phyloP scores from a whole-genome alignment of 2,329 filamentous ascomycete species.

The Aureobasidium sp. region DNA sequence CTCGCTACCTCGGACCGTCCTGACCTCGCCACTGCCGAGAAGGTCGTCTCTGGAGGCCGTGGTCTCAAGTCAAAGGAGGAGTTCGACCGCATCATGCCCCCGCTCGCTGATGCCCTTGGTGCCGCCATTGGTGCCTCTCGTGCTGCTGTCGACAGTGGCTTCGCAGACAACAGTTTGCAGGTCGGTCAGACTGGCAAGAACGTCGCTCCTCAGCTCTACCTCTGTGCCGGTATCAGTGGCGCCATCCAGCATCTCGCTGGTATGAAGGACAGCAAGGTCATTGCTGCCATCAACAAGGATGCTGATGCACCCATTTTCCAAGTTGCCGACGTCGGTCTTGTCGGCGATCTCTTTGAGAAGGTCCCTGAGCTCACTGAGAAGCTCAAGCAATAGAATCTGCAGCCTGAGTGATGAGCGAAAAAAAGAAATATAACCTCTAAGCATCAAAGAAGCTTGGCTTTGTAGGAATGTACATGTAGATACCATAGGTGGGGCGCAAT shows the following conservation, averaged over 20 bases:
- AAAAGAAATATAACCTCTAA: not conserved
- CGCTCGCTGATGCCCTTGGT: conserved; percentile 83
- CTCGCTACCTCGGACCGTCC: conserved; percentile 89
- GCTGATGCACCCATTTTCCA: conserved; percentile 96
- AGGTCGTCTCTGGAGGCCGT: conserved; percentile 87
- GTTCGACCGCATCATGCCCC: conserved; percentile 86
- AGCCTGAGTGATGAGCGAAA: not conserved
- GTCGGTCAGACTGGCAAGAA: conserved; percentile 99
- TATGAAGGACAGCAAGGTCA: conserved; percentile 99
- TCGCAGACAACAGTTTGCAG: conserved; percentile 96
- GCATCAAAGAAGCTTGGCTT: not conserved
- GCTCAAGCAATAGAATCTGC: conserved; percentile 50
- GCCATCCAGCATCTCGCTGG: conserved; percentile 97
- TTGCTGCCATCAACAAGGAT: conserved; percentile 98
- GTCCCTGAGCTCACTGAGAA: conserved; percentile 94
- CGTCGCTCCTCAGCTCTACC: conserved; percentile 88
- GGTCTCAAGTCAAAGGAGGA: conserved; percentile 97
- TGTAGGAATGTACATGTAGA: not conserved
- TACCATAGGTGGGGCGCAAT: conserved; percentile 5
- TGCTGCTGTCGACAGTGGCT: conserved; percentile 92
- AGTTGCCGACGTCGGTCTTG: conserved; percentile 89
- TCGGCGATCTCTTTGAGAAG: conserved; percentile 88
- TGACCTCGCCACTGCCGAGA: conserved; percentile 80
- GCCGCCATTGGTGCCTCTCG: conserved; percentile 94
- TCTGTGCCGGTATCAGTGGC: conserved; percentile 92